Percentiles rank a stretch among this genome's conserved stretches.
Evolutionary conservation across 2,329 filamentous ascomycete genomes (phyloP).

Genomic region (Didymella pomorum): DNA sequence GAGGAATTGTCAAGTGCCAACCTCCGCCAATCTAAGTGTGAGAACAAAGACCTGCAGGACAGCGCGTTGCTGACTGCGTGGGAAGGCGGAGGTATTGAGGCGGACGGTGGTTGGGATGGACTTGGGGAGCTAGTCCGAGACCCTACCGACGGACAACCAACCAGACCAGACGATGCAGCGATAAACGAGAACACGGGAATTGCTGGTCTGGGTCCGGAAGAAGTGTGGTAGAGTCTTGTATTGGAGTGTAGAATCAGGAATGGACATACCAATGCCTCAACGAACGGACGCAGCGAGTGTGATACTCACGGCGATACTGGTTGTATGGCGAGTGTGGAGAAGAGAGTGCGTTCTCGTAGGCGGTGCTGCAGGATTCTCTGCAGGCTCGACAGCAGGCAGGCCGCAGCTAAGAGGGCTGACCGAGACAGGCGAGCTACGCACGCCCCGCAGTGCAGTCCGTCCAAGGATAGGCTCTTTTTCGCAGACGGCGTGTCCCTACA

Average conservation of each 20-base stretch:
- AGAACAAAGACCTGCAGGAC: slow-evolving; percentile 33
- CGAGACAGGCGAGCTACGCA: slow-evolving; percentile 50
- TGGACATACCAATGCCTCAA: slow-evolving; percentile 39
- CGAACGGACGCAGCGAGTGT: slow-evolving; percentile 33
- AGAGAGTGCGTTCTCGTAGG: slow-evolving; percentile 45
- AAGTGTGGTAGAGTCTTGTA: slow-evolving; percentile 11
- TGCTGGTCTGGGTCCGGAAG: slow-evolving; percentile 34
- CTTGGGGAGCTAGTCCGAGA: slow-evolving; percentile 45
- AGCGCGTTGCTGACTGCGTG: slow-evolving; percentile 39
- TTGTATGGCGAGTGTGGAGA: slow-evolving; percentile 34
- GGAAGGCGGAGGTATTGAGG: slow-evolving; percentile 50
- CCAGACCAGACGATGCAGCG: slow-evolving; percentile 44
- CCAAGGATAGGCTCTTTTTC: slow-evolving; percentile 33
- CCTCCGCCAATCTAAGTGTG: slow-evolving; percentile 35
- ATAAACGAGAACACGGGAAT: slow-evolving; percentile 52
- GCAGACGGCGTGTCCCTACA: slow-evolving; percentile 38
- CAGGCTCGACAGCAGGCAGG: slow-evolving; percentile 50
- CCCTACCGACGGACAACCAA: slow-evolving; percentile 21
- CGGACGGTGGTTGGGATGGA: slow-evolving; percentile 54
- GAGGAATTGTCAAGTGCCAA: slow-evolving; percentile 20
- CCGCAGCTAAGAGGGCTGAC: slow-evolving; percentile 53
- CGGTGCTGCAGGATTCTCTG: slow-evolving; percentile 50
- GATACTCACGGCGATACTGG: slow-evolving; percentile 27
- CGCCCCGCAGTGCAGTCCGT: slow-evolving; percentile 44
- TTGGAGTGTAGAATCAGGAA: not conserved